A percentile compares a stretch with the other conserved stretches of the same genome.
Conservation (phyloP, 192 early-diverging fungal species). For the Entomortierella beljakovae region DNA sequence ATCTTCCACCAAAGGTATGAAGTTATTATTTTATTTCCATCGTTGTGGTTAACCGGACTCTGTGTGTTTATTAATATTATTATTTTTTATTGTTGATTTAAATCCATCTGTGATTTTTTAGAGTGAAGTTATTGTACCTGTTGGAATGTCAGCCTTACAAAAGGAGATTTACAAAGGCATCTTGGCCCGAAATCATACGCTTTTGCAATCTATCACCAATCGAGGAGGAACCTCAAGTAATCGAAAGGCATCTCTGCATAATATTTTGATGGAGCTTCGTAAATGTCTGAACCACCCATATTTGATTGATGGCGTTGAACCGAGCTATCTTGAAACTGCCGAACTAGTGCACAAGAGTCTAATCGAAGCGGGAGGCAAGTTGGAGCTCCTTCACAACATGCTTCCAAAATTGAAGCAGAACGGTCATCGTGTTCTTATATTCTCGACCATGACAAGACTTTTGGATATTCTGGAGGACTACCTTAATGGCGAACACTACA, state of each 20-base stretch:
- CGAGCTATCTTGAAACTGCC: constrained; percentile 33
- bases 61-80: neutral
- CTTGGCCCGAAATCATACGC: constrained; percentile 63
- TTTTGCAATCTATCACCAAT: constrained; percentile 61
- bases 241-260: constrained; percentile 47
- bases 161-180: constrained; percentile 76
- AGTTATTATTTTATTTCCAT: neutral
- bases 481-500: constrained; percentile 61
- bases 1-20: constrained; percentile 69
- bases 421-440: constrained; percentile 80
- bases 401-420: constrained; percentile 68
- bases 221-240: constrained; percentile 42
- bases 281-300: constrained; percentile 82
- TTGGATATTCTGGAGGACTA: constrained; percentile 87
- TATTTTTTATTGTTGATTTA: neutral
- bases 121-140: constrained; percentile 77
- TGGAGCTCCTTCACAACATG: constrained; percentile 75
- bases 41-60: neutral
- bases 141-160: constrained; percentile 75
- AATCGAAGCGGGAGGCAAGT: constrained; percentile 75
- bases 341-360: constrained; percentile 61
- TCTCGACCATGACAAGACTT: constrained; percentile 87
- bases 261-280: constrained; percentile 75
- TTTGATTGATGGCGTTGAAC: constrained; percentile 67
- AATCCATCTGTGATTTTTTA: constrained; percentile 1